Percentiles rank a stretch among this genome's conserved stretches.
Evolutionary conservation across 345 rosid species (phyloP).

Genomic region (Eucalyptus microcorys): DNA sequence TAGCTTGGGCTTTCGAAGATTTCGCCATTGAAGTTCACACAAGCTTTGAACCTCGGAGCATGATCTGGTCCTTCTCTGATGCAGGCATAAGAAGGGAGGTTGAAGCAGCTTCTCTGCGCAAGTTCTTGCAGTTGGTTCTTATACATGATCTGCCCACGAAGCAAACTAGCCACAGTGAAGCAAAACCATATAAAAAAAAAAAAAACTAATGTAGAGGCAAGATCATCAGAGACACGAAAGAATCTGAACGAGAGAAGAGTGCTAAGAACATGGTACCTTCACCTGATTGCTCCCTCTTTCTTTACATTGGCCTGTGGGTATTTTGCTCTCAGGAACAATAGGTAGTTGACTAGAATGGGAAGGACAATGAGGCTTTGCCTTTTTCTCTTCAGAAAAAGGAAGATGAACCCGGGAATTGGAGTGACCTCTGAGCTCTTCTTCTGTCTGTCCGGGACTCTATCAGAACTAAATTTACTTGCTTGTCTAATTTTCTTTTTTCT

Average conservation of each 20-base stretch:
- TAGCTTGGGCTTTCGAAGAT: slow-evolving; percentile 84
- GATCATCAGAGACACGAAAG: neutral
- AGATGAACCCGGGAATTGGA: neutral
- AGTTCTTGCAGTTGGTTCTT: slow-evolving; percentile 99
- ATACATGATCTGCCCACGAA: slow-evolving; percentile 38
- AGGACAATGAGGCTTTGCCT: neutral
- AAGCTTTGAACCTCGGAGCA: slow-evolving; percentile 95
- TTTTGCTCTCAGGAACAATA: neutral
- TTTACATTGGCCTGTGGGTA: neutral
- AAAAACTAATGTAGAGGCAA: neutral
- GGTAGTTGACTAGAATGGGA: neutral
- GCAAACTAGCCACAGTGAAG: neutral
- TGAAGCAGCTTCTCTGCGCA: slow-evolving; percentile 99
- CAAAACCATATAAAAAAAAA: neutral
- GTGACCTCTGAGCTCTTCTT: neutral
- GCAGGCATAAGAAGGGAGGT: slow-evolving; percentile 82
- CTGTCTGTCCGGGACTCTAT: neutral
- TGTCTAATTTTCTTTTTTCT: neutral
- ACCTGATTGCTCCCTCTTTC: neutral
- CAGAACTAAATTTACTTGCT: neutral
- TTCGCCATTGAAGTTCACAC: slow-evolving; percentile 95
- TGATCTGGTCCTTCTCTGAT: slow-evolving; percentile 98
- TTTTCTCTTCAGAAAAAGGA: neutral
- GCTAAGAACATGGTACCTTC: neutral
- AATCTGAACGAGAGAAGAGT: neutral